Conservation (phyloP, 768 basidiomycete species). For the Mycena galericulata region DNA sequence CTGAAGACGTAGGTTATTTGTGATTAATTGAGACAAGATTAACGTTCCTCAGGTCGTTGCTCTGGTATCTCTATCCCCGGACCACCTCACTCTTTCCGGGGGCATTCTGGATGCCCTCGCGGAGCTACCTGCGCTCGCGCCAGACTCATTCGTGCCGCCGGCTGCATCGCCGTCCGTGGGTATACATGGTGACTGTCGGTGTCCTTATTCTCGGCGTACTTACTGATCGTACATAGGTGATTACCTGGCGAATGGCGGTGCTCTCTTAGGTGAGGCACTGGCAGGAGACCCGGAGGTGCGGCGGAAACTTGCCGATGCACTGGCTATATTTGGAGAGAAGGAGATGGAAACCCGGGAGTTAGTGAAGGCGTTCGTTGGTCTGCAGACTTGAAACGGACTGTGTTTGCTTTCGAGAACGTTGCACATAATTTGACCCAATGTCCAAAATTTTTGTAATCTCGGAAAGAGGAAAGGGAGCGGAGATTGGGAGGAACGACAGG, state of each 20-base stretch:
- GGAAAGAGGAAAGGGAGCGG: too few relatives aligned
- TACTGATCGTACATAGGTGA: slow-evolving; percentile 34
- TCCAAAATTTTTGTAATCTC: too few relatives aligned
- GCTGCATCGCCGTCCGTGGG: background rate
- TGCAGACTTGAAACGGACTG: too few relatives aligned
- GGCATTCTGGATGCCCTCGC: slow-evolving; percentile 54
- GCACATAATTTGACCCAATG: too few relatives aligned
- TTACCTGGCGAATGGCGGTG: slow-evolving; percentile 51
- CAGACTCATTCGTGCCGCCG: slow-evolving; percentile 22
- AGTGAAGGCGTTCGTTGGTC: slow-evolving; percentile 15
- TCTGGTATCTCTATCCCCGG: slow-evolving; percentile 52
- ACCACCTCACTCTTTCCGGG: slow-evolving; percentile 59
- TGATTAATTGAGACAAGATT: background rate
- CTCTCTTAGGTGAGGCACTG: slow-evolving; percentile 50
- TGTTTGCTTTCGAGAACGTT: too few relatives aligned
- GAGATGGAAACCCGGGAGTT: slow-evolving; percentile 55
- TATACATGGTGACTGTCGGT: background rate
- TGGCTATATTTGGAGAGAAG: slow-evolving; percentile 56
- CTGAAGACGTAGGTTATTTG: slow-evolving; percentile 47
- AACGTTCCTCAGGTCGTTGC: slow-evolving; percentile 50
- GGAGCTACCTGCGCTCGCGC: slow-evolving; percentile 37
- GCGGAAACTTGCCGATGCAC: slow-evolving; percentile 58
- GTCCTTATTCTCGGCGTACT: background rate
- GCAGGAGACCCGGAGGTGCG: slow-evolving; percentile 51
- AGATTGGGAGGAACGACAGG: too few relatives aligned